Conservation (phyloP, 2,329 filamentous ascomycete species). For the Rugonectria rugulosa region DNA sequence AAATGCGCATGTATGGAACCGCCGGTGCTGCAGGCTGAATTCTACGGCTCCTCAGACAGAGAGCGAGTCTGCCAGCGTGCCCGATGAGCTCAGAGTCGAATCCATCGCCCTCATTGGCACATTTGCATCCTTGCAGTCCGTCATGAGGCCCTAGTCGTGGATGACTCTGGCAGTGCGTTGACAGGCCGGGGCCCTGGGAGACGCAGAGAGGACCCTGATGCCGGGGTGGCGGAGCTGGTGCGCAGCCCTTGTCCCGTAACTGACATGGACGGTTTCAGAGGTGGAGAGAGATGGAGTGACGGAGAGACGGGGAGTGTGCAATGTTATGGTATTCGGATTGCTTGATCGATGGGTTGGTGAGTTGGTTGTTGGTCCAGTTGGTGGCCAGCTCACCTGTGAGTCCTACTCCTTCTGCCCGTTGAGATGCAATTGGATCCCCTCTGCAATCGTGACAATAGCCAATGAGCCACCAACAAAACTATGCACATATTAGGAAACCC, state of each 20-base stretch:
- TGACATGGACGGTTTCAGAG: background rate
- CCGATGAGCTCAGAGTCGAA: no score
- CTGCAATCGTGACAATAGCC: background rate
- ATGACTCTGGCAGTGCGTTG: no score
- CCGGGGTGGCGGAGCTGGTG: conserved; percentile 18
- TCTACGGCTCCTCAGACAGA: no score
- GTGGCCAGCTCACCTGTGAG: conserved; percentile 7
- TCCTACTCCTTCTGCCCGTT: background rate
- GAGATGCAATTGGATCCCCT: background rate
- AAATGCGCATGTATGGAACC: no score
- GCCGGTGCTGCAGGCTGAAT: no score
- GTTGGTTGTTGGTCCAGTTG: conserved; percentile 2
- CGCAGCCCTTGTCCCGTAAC: conserved; percentile 8
- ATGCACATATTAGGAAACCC: background rate
- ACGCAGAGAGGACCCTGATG: background rate
- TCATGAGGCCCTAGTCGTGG: no score
- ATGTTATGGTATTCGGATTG: no score
- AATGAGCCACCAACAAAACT: background rate
- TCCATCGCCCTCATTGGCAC: no score
- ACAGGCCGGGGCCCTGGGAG: background rate
- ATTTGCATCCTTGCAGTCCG: no score
- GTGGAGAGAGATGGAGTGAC: no score
- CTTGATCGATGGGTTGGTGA: background rate
- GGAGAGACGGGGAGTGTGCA: no score
- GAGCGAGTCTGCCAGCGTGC: no score